Base-by-base conservation (phyloP, 352 stramenopile species). In the Albugo laibachii region DNA sequence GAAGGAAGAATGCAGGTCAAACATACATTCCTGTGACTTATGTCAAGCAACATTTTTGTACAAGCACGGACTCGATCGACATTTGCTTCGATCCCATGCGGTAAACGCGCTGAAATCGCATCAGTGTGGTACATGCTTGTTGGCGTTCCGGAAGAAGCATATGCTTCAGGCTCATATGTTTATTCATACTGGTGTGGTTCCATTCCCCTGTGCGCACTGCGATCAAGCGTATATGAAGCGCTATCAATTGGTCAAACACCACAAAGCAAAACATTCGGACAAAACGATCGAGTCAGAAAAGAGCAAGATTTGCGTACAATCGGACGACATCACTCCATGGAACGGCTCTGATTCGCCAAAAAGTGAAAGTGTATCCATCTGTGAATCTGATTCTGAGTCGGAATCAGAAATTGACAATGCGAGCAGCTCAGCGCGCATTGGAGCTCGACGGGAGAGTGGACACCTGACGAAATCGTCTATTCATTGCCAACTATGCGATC, bases 111-210 rank as follows among this genome's bases (percentile, higher is more conserved):
- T 79, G 41, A 41, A 55, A 12, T 69, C 76, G 16, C 84, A 78
- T 48, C 47, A 66, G 45, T 88, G 76, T 42, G n/a, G 47, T 2
- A 52, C 65, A 41, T 89, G 76, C 54, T 54, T 80, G 0, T 55
- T 71, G 43, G 50, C 58, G 34, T 89, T 86, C 53, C 84, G 83
- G 59, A 89, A 89, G 59, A 89, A 86, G 58, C 71, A 56, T 41
- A 56, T 74, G 10, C 55, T 89, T 15, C 73, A 86, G 53, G 71
- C 70, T 11, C 76, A 89, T 38, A 61, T 64, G 45, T 89, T 71
- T 46, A 70, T 83, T 2, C 76, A 89, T 53, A 89, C 69, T 2
- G 76, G 76, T 18, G 58, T 82, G 38, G 37, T 77, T 11, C 76
- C 76, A 41, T 89, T 89, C 13, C 60, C 70, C 49, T 89, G 76